Evolutionary conservation across 768 basidiomycete species (phyloP), one percentile per base, ranked within the genome.

Genomic region (Lentinula boryana): DNA sequence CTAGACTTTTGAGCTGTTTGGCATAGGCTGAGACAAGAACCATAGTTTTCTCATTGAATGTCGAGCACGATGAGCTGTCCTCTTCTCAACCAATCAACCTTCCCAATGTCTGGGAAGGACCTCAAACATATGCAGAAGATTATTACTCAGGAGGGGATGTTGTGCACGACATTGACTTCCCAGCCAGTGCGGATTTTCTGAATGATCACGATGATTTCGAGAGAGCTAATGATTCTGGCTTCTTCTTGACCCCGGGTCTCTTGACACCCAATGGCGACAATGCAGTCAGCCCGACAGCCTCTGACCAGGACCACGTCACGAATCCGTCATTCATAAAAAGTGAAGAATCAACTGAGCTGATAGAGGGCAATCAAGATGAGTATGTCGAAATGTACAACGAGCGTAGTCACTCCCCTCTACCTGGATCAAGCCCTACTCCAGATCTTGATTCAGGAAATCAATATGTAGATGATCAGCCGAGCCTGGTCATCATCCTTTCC

Each of bases 111-210:
- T 80, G 78, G 79, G 65, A 65, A 38, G 76, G 72, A 27, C 74
- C 79, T 5, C 68, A 67, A 31, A 72, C 68, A 5, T 76, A 74
- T 48, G 76, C 78, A 0, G 77, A 79, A 62, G 78, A 79, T 64
- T 76, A 72, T 61, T 78, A 77, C 61, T 72, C 78, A 5, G 80
- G 78, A 12, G 81, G 79, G 1, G 79, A 81, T 56, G 32, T 74
- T 40, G 31, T 52, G 13, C 52, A 54, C 15, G 63, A 57, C 4
- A 60, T 54, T 33, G 50, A 23, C 23, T 59, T 38, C 49, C 56
- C 43, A n/a, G 53, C 65, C 4, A 62, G 64, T 56, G 66, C 72
- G 15, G 67, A 76, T 61, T 65, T 69, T 32, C 61, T 78, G 3
- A 71, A 70, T 8, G 51, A 65, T 1, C 67, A 69, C 48, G 64